Conservation (phyloP, 164 flowering plant species). For the Berberis vulgaris region DNA sequence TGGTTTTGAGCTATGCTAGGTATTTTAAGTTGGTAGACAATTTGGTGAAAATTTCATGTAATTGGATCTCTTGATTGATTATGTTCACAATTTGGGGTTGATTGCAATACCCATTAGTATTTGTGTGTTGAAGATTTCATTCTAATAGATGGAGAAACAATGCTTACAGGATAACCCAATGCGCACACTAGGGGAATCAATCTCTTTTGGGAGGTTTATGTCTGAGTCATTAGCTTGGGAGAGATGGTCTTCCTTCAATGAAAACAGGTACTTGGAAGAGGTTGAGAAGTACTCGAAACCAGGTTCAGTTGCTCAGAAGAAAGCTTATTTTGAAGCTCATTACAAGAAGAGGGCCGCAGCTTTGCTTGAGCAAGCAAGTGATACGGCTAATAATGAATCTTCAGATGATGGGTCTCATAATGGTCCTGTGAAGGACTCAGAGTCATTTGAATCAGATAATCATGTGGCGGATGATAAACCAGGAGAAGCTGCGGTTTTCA, state of each 20-base stretch:
- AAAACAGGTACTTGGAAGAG: conserved; percentile 75
- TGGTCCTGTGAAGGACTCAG: conserved; percentile 7
- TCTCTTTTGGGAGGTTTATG: conserved; percentile 78
- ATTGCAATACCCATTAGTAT: too few species aligned
- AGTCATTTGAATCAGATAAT: conserved; percentile 4
- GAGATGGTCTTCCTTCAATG: conserved; percentile 74
- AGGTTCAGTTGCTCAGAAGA: conserved; percentile 82
- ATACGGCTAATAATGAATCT: conserved; percentile 13
- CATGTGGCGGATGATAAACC: conserved; percentile 10
- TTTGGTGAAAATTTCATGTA: too few species aligned
- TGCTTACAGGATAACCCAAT: conserved; percentile 45
- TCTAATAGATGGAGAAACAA: background rate
- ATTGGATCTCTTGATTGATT: too few species aligned
- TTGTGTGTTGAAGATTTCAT: too few species aligned
- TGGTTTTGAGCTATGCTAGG: too few species aligned
- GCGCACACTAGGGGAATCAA: conserved; percentile 44
- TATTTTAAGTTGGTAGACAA: too few species aligned
- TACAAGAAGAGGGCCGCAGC: conserved; percentile 57
- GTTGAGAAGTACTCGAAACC: conserved; percentile 59
- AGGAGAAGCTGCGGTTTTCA: conserved; percentile 3
- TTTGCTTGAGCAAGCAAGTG: conserved; percentile 37
- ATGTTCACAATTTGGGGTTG: too few species aligned
- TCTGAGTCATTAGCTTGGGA: conserved; percentile 77
- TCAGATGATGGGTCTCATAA: conserved; percentile 1
- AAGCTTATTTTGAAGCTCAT: conserved; percentile 84